Base-by-base conservation (phyloP, 306 rosid genomes). In the Sindora glabra region DNA sequence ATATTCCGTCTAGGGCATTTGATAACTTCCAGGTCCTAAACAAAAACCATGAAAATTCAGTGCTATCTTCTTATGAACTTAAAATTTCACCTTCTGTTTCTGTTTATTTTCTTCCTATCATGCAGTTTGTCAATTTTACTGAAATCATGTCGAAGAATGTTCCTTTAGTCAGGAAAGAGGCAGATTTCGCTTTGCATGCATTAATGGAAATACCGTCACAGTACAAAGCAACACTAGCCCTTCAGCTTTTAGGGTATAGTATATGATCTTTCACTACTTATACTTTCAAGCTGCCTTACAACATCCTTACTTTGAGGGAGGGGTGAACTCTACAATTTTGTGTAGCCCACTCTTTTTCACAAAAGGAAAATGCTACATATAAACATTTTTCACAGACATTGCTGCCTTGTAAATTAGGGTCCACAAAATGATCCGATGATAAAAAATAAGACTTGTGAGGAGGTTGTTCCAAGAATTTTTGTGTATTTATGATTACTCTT, bases 71-170 rank as follows among this genome's bases (percentile, higher is more conserved):
- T 53, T 12, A 24, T 1, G 11, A 26, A 10, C 40, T 24, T n/a
- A 11, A 14, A 13, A 38, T 21, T 41, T 29, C 1, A 61, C 39
- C 10, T 19, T 9, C 13, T 3, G 2, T 27, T 7, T 6, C 6
- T 5, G 21, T 32, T 25, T 24, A n/a, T 47, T 33, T 2, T 41
- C 44, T 14, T 62, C 9, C n/a, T n/a, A n/a, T 12, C 29, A 37
- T 34, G 63, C 72, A 73, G 78, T 73, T 73, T 12, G 78, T 73
- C 18, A 73, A 73, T 30, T 73, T 73, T 10, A 59, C 73, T 8
- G 68, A 73, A 3, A 73, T 73, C 17, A 66, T 66, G 69, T 8
- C 21, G 10, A 66, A 50, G 17, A 6, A 22, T 16, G 22, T 22
- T 17, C 32, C 47, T 36, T 10, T 17, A 22, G 34, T 47, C 62